These are phyloP conservation scores for Phytopythium aichiense DNA, from an alignment of 352 stramenopile species.

Conservation along the genomic window DNA sequence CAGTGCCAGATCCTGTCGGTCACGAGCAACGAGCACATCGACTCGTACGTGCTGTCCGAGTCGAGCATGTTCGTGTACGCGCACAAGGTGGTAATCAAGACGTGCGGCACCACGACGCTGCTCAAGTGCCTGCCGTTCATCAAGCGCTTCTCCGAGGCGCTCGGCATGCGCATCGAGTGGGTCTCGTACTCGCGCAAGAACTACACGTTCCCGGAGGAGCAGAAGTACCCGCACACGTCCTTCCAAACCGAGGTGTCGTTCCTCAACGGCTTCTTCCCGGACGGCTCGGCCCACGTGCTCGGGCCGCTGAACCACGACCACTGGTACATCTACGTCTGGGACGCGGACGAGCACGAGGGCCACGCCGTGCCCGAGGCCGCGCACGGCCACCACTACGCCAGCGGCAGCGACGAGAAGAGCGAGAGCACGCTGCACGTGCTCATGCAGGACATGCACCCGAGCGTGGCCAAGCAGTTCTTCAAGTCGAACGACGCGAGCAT, in stretches of 20 bases:
- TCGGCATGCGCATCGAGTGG: conserved; percentile 97
- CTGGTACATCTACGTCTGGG: conserved; percentile 98
- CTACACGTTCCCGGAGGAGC: conserved; percentile 97
- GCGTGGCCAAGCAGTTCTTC: conserved; percentile 83
- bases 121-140: conserved; percentile 90
- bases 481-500: conserved; percentile 63
- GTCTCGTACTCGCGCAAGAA: conserved; percentile 99
- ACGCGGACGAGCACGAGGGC: conserved; percentile 85
- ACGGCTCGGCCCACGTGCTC: conserved; percentile 82
- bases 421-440: conserved; percentile 81
- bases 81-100: conserved; percentile 99
- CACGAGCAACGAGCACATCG: conserved; percentile 95
- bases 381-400: conserved; percentile 12
- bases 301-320: conserved; percentile 97
- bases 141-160: conserved; percentile 68
- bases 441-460: conserved; percentile 86
- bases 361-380: conserved; percentile 6
- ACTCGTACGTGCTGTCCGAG: conserved; percentile 95
- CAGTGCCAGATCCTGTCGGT: conserved; percentile 97
- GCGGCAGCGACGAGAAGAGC: conserved; percentile 25
- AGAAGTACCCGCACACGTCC: conserved; percentile 95
- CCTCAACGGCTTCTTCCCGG: conserved; percentile 87
- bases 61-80: conserved; percentile 99
- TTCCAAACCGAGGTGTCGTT: conserved; percentile 98
- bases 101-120: conserved; percentile 98